Percentiles rank a stretch among this genome's conserved stretches.
phyloP scores from a whole-genome alignment of 1,139 yeast species.

The Hyphopichia fennica region DNA sequence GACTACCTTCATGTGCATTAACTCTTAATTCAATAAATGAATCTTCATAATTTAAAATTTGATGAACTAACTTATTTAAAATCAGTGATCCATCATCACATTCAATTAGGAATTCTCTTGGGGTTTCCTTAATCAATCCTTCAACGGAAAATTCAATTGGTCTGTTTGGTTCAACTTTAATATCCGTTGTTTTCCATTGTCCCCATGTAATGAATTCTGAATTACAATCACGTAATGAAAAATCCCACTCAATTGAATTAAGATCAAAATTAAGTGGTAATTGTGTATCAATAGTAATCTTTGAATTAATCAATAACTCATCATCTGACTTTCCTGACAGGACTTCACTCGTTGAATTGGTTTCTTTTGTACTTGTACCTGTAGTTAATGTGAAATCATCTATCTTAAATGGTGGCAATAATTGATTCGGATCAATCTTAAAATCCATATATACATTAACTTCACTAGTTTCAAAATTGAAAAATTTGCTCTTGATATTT shows the following conservation, averaged over 20 bases:
- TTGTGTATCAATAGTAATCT: constrained; percentile 11
- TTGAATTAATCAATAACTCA: constrained; percentile 5
- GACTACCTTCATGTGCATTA: constrained; percentile 17
- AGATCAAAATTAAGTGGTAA: constrained; percentile 21
- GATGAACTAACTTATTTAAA: neutral
- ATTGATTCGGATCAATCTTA: constrained; percentile 4
- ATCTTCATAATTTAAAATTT: constrained; percentile 4
- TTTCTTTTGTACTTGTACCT: neutral
- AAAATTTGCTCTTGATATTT: constrained; percentile 14
- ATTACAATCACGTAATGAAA: constrained; percentile 26
- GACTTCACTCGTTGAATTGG: neutral
- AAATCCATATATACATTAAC: constrained; percentile 12
- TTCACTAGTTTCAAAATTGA: constrained; percentile 15
- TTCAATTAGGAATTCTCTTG: constrained; percentile 15
- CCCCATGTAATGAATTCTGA: constrained; percentile 21
- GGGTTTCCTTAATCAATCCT: constrained; percentile 19
- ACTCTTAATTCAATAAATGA: constrained; percentile 19
- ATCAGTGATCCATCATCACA: constrained; percentile 13
- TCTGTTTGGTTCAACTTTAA: constrained; percentile 16
- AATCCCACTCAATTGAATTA: constrained; percentile 25
- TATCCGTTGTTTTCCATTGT: constrained; percentile 18
- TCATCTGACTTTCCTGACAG: neutral
- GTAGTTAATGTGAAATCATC: constrained; percentile 8
- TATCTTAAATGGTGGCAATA: constrained; percentile 15
- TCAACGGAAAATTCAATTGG: constrained; percentile 13